Conservation (phyloP, 352 stramenopile species). For the Pythium periplocum region DNA sequence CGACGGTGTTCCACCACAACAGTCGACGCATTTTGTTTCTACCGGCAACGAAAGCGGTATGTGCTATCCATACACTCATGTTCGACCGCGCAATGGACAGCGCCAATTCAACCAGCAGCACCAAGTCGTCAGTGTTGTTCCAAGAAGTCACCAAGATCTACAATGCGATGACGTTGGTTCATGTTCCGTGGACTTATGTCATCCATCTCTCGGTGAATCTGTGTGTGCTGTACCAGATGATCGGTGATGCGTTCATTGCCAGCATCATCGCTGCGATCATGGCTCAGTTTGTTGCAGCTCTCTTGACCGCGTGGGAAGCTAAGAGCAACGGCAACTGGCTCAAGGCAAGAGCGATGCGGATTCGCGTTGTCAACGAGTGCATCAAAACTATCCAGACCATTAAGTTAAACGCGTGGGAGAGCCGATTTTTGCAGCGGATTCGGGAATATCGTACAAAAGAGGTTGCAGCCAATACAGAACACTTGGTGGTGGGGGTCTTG, state of each 20-base stretch:
- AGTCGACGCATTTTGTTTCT: no score
- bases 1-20: no score
- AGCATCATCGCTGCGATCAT: conserved; percentile 15
- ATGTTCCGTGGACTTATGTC: conserved; percentile 12
- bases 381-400: conserved; percentile 23
- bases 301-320: conserved; percentile 9
- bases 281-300: conserved; percentile 9
- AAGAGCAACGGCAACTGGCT: conserved; percentile 9
- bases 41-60: no score
- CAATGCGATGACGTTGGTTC: conserved; percentile 14
- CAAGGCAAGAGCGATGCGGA: conserved; percentile 5
- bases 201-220: conserved; percentile 10
- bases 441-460: conserved; percentile 6
- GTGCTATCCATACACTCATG: no score
- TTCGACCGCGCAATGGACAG: not conserved
- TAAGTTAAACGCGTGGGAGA: conserved; percentile 21
- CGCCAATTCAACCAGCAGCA: not conserved
- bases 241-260: conserved; percentile 16
- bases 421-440: conserved; percentile 9
- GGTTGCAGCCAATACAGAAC: conserved; percentile 5
- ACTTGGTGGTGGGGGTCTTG: conserved; percentile 10
- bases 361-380: conserved; percentile 18
- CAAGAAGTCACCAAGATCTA: conserved; percentile 19
- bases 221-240: conserved; percentile 13
- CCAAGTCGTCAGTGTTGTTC: conserved; percentile 16